Evolutionary conservation across 2,329 filamentous ascomycete genomes (phyloP), one percentile per base, ranked within the genome.

Genomic region (Penicillium sp.): DNA sequence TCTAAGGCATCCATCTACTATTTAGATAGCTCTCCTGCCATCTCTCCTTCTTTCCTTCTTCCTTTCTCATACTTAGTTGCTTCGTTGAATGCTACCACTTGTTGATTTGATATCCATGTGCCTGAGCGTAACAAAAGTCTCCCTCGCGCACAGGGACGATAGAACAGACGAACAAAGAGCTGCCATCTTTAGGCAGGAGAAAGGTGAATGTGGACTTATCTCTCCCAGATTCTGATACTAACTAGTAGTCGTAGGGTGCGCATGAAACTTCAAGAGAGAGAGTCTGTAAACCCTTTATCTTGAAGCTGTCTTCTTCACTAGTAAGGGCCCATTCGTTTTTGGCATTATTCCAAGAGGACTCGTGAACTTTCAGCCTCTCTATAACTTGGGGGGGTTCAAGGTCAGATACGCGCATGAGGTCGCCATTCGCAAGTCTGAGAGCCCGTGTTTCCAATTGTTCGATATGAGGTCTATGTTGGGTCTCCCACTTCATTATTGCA

Each of bases 381-480:
- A 35, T n/a, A 31, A 63, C 58, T 22, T 48, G 37, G 22, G 58
- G 61, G 28, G 42, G 6, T 25, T 34, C 10, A 31, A 63, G 47
- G 38, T 50, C 5, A 25, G 31, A 50, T 2, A 50, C 8, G 48
- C 48, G 48, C 0, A 25, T 25, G 2, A 38, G n/a, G 48, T 50
- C 17, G 4, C 48, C 31, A 38, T 50, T 50, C 48, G n/a, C 48
- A 31, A 57, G 41, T 34, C 17, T 25, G 5, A 53, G 8, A 39
- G 61, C 47, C 37, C 49, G 48, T 38, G 31, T 50, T 63, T 67
- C 65, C 8, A 67, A 49, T 58, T 63, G 55, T 52, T 66, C 55
- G 37, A 64, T 62, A 8, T 62, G 28, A 48, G 57, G 28, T 41
- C 34, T 25, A 57, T 67, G 60, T 3, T 56, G 3, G 10, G 37